A percentile compares a stretch with the other conserved stretches of the same genome.
Conservation (phyloP, 169 alveolate species). For the Amoebophrya sp. region DNA sequence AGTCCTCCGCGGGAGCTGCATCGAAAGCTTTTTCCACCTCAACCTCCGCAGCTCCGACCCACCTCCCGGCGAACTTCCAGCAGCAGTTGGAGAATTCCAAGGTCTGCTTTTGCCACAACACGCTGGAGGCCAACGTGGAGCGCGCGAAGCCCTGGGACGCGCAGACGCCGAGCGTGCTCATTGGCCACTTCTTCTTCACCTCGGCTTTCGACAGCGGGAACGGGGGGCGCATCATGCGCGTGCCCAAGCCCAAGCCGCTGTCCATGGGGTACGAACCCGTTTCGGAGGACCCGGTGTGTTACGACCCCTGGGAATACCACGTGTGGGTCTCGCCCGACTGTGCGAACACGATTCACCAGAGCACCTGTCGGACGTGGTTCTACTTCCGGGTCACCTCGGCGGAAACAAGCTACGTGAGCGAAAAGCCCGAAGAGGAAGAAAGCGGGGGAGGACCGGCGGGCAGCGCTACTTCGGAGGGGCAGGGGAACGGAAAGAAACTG, state of each 20-base stretch:
- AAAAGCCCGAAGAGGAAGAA: no score
- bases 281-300: no score
- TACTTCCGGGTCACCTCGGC: background rate
- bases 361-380: background rate
- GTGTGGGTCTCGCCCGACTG: background rate
- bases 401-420: no score
- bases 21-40: no score
- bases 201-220: background rate
- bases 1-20: no score
- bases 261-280: no score
- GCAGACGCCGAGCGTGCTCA: background rate
- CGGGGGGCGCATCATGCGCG: background rate
- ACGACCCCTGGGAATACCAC: background rate
- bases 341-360: background rate
- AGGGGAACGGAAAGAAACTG: no score
- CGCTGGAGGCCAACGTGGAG: background rate
- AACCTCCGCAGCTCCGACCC: no score
- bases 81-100: background rate
- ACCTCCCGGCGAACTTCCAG: no score
- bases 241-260: no score
- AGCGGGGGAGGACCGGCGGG: no score
- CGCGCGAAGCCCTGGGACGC: background rate
- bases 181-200: background rate
- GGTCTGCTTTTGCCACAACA: background rate
- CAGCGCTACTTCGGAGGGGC: no score